Conservation (phyloP, 306 rosid species). For the Delonix regia region DNA sequence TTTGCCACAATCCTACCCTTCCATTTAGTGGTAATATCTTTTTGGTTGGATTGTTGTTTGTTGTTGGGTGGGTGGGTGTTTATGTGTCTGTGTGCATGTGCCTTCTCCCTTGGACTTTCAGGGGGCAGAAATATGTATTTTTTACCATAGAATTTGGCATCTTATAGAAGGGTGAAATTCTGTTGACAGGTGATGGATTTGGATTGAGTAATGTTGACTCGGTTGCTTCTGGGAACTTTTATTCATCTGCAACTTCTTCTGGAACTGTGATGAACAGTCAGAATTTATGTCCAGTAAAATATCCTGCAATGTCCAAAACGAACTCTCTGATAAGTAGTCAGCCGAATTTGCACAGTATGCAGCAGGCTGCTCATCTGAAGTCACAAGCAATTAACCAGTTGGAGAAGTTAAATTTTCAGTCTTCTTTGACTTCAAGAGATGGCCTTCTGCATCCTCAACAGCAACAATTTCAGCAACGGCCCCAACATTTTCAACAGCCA, state of each 20-base stretch:
- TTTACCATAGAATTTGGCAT: conserved; percentile 30
- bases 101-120: not conserved
- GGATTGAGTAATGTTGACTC: conserved; percentile 70
- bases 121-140: conserved; percentile 9
- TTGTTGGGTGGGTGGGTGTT: not conserved
- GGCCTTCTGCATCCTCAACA: conserved; percentile 63
- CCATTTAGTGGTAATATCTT: not conserved
- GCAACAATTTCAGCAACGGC: conserved; percentile 69
- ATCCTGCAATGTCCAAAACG: conserved; percentile 65
- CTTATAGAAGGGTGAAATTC: conserved; percentile 33
- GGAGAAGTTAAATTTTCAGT: conserved; percentile 78
- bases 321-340: conserved; percentile 63
- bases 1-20: not conserved
- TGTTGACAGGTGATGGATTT: conserved; percentile 79
- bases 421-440: conserved; percentile 68
- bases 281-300: conserved; percentile 61
- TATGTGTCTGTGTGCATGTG: conserved; percentile 9
- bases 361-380: conserved; percentile 66
- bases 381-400: conserved; percentile 65
- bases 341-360: conserved; percentile 65
- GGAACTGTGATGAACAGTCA: conserved; percentile 81
- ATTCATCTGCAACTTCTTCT: conserved; percentile 61
- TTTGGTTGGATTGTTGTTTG: conserved; percentile 20
- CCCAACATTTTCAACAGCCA: conserved; percentile 77
- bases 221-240: conserved; percentile 72